Base-by-base conservation (phyloP, 2,329 filamentous ascomycete genomes). In the Anthostomella pinea region DNA sequence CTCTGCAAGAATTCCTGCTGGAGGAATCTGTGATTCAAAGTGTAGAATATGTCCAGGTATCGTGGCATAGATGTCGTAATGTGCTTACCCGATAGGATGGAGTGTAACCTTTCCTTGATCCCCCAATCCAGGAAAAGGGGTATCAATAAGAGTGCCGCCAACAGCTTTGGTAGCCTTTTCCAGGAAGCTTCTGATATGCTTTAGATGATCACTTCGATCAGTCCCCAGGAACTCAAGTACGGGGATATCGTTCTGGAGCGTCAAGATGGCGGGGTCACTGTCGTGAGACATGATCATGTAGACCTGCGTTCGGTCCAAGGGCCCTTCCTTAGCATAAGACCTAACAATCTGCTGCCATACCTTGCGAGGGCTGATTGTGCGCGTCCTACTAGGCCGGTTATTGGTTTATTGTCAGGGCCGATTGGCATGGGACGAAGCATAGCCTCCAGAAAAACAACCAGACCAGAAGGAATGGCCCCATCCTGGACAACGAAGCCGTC, bases 231-330 rank as follows among this genome's bases (percentile, higher is more conserved):
- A 83, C 40, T 77, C 71, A 2, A 85, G 65, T 4, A 73, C 64
- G 0, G 76, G 75, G 49, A 75, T 75, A 52, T 83, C 78, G 28
- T 81, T 61, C 43, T 78, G 68, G 6, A 85, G 63, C 0, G 70
- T 72, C 30, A 85, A 54, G 6, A 70, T 70, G 1, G 76, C 79
- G 58, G 83, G 77, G 49, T 79, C 63, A 65, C 72, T 78, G 47
- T 83, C 80, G 48, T 84, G 79, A 2, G 74, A 77, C 78, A 84
- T 83, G 52, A 83, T 68, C 4, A 85, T 65, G 53, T 83, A 85
- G 0, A 79, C 69, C 39, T 81, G 75, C 0, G 79, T 85, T 39
- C 64, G 72, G 53, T 76, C 72, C 14, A 82, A 60, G 13, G 77
- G 76, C 0, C 80, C 76, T 6, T 67, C 64, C 6, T 64, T 63